Percentiles rank a stretch among this genome's conserved stretches.
Conservation (phyloP, 148 eudicot genomes). For the Fallopia convolvulus region DNA sequence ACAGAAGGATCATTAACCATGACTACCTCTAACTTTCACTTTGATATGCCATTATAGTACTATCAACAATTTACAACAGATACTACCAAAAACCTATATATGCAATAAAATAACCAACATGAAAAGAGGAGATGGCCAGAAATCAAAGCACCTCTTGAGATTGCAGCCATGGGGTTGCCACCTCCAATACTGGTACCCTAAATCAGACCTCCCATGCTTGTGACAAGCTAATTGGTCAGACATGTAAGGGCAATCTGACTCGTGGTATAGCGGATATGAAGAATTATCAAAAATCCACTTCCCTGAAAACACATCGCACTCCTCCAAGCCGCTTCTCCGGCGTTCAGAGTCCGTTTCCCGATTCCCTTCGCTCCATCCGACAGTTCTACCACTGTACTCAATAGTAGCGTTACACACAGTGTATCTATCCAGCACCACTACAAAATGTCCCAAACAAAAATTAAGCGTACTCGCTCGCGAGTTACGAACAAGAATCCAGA, state of each 20-base stretch:
- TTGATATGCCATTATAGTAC: not conserved
- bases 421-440: slow-evolving; percentile 69
- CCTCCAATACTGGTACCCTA: slow-evolving; percentile 71
- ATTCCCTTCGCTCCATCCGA: slow-evolving; percentile 25
- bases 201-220: slow-evolving; percentile 84
- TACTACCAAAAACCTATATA: not conserved
- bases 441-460: slow-evolving; percentile 11
- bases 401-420: slow-evolving; percentile 62
- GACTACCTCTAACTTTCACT: not conserved
- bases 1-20: not conserved
- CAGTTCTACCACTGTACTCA: slow-evolving; percentile 54
- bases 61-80: not conserved
- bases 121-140: not conserved
- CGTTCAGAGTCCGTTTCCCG: slow-evolving; percentile 17
- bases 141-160: slow-evolving; percentile 58
- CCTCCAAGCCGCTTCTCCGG: slow-evolving; percentile 21
- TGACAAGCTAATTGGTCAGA: slow-evolving; percentile 94
- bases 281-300: slow-evolving; percentile 81
- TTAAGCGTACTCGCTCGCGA: slow-evolving; percentile 2
- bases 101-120: not conserved
- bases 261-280: slow-evolving; percentile 75
- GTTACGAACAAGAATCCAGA: slow-evolving; percentile 5
- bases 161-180: slow-evolving; percentile 92
- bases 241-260: slow-evolving; percentile 87
- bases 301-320: slow-evolving; percentile 77